phyloP scores from a whole-genome alignment of 148 eudicot species.

The Beta vulgaris region DNA sequence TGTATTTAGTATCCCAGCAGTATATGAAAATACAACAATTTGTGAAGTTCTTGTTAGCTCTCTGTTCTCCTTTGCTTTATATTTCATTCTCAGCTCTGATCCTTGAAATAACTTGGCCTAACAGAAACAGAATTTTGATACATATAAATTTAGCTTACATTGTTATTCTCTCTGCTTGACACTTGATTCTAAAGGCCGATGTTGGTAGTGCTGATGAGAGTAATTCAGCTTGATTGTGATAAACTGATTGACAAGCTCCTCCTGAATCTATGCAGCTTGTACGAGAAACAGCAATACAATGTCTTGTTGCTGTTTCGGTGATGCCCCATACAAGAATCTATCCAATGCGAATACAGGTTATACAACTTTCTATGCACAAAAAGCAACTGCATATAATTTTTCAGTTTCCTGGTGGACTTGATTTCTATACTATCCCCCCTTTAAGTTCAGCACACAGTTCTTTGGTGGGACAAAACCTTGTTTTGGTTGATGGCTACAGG shows the following conservation, averaged over 20 bases:
- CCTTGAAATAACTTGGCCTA: no score
- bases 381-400: neutral
- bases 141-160: neutral
- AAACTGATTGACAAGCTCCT: neutral
- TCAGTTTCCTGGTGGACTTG: neutral
- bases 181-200: neutral
- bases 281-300: slow-evolving; percentile 85
- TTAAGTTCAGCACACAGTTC: neutral
- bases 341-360: slow-evolving; percentile 85
- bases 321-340: slow-evolving; percentile 72
- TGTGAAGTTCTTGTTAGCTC: no score
- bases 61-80: no score
- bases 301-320: slow-evolving; percentile 81
- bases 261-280: slow-evolving; percentile 50
- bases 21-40: no score
- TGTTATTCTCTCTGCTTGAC: neutral
- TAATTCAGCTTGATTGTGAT: neutral
- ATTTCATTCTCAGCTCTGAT: no score
- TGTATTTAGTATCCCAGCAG: no score
- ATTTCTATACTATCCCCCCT: neutral
- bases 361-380: neutral
- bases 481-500: neutral
- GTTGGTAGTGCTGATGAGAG: neutral
- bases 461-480: neutral
- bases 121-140: no score